Evolutionary conservation across 2,329 filamentous ascomycete genomes (phyloP).

Genomic region (Salinomyces thailandicus): DNA sequence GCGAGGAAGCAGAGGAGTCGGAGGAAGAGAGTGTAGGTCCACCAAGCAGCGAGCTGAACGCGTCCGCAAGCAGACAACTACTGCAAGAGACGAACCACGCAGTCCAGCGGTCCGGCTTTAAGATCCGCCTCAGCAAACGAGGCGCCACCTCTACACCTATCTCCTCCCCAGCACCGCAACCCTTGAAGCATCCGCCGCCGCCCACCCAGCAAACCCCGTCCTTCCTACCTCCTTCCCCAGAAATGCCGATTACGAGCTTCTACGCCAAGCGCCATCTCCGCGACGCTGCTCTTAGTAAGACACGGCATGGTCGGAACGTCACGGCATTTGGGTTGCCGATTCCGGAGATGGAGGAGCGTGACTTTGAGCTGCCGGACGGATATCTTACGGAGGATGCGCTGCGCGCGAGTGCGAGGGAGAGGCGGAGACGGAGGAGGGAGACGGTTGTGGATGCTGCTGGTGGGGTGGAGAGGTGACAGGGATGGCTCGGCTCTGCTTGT

Average conservation of each 20-base stretch:
- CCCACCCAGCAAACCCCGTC: slow-evolving; percentile 7
- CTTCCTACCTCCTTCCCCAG: slow-evolving; percentile 23
- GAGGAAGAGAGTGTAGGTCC: slow-evolving; percentile 38
- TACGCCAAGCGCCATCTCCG: slow-evolving; percentile 71
- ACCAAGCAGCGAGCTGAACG: slow-evolving; percentile 60
- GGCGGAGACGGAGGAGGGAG: slow-evolving; percentile 49
- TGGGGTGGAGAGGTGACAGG: not conserved
- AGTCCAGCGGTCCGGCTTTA: slow-evolving; percentile 23
- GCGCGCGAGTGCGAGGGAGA: slow-evolving; percentile 51
- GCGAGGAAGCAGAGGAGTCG: slow-evolving; percentile 31
- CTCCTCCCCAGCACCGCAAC: slow-evolving; percentile 3
- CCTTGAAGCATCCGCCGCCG: slow-evolving; percentile 6
- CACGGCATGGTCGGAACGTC: slow-evolving; percentile 58
- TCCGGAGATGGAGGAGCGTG: slow-evolving; percentile 57
- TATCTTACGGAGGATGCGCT: slow-evolving; percentile 40
- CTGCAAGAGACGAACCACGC: slow-evolving; percentile 58
- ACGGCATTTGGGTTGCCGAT: slow-evolving; percentile 74
- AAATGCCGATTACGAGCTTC: slow-evolving; percentile 62
- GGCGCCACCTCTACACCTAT: slow-evolving; percentile 7
- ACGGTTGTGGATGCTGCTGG: slow-evolving; percentile 25
- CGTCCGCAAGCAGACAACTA: slow-evolving; percentile 61
- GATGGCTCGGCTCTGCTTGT: too few relatives aligned
- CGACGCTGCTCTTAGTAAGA: slow-evolving; percentile 64
- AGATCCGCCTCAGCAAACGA: slow-evolving; percentile 16
- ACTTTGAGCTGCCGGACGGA: slow-evolving; percentile 66